Evolutionary conservation across 441 rosid species (phyloP).

Genomic region (Corymbia calophylla): DNA sequence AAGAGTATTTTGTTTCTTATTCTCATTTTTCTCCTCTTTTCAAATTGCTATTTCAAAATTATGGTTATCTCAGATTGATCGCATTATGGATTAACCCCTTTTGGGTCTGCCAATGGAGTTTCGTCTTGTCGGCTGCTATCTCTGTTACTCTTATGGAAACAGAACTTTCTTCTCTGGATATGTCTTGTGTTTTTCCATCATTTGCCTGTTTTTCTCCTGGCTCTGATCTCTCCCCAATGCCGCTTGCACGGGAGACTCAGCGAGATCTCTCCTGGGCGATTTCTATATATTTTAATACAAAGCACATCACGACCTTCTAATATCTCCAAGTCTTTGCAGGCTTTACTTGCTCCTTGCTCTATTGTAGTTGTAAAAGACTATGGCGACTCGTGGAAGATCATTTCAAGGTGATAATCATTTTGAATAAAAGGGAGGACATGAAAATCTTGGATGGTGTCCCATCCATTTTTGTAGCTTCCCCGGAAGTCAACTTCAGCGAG

Average conservation of each 20-base stretch:
- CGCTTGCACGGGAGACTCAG: neutral
- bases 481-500: slow-evolving; percentile 22
- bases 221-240: neutral
- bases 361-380: neutral
- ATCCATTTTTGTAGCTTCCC: slow-evolving; percentile 23
- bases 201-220: neutral
- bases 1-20: neutral
- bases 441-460: slow-evolving; percentile 19
- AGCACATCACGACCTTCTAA: neutral
- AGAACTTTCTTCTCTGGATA: neutral
- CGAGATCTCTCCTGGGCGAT: neutral
- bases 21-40: neutral
- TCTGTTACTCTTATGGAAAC: neutral
- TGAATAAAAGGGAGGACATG: neutral
- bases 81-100: neutral
- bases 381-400: neutral
- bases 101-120: neutral
- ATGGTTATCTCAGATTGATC: neutral
- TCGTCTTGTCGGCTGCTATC: neutral
- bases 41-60: neutral
- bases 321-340: neutral
- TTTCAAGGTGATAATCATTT: neutral
- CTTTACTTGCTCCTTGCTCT: neutral
- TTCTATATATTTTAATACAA: neutral
- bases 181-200: neutral